These are phyloP conservation scores for Linaria vulgaris DNA, from an alignment of 257 asterid species.

Conservation along the genomic window DNA sequence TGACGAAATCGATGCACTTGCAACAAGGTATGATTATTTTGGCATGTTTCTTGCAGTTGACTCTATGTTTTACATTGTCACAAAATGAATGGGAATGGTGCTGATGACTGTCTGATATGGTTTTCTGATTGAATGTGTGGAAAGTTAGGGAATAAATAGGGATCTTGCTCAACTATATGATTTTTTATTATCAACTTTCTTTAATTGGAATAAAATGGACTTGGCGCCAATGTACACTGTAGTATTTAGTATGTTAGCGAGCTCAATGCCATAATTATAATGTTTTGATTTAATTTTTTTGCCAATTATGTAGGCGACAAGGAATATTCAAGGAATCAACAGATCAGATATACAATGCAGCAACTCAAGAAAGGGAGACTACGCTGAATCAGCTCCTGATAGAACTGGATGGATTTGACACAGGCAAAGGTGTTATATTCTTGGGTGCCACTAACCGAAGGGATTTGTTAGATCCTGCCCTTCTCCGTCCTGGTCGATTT, in stretches of 20 bases:
- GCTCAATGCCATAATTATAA: background rate
- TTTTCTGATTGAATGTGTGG: background rate
- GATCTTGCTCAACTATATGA: background rate
- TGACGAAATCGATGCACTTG: constrained; percentile 98
- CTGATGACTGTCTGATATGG: constrained; percentile 6
- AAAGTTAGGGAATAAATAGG: background rate
- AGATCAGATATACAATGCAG: constrained; percentile 64
- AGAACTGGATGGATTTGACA: constrained; percentile 97
- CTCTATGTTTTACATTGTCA: background rate
- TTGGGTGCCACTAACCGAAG: constrained; percentile 95
- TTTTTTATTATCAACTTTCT: background rate
- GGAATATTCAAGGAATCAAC: constrained; percentile 57
- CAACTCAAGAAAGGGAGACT: constrained; percentile 97
- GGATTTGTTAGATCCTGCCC: constrained; percentile 99
- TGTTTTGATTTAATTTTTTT: constrained; percentile 16
- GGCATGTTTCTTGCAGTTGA: constrained; percentile 6
- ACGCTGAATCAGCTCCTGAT: constrained; percentile 94
- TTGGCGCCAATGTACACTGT: constrained; percentile 15
- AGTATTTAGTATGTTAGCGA: constrained; percentile 14
- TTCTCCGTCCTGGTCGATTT: constrained; percentile 99
- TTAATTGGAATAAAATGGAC: background rate
- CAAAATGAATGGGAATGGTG: background rate
- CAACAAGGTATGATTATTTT: constrained; percentile 68
- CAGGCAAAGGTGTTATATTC: constrained; percentile 97
- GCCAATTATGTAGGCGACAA: constrained; percentile 73